phyloP scores from a whole-genome alignment of 2,329 filamentous ascomycete species.

The Orbilia ellipsospora region DNA sequence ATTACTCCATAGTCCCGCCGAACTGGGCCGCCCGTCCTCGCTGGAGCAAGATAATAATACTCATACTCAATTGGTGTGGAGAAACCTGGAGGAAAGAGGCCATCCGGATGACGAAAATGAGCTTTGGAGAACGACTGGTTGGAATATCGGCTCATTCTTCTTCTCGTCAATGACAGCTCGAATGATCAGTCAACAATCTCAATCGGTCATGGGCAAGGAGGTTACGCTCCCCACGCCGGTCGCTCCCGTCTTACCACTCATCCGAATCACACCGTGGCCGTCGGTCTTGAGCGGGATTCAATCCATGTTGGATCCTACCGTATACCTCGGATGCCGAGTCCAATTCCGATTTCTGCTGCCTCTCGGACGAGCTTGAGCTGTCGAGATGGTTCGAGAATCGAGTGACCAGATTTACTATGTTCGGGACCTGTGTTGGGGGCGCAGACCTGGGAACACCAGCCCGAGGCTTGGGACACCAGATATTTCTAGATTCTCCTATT shows the following conservation, averaged over 20 bases:
- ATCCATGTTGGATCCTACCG: constrained; percentile 35
- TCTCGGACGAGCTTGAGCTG: neutral
- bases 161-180: no score
- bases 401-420: neutral
- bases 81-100: constrained; percentile 3
- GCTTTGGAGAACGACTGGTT: no score
- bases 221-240: constrained; percentile 36
- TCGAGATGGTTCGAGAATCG: constrained; percentile 1
- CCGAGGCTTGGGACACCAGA: constrained; percentile 9
- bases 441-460: neutral
- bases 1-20: constrained; percentile 50
- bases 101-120: neutral
- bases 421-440: no score
- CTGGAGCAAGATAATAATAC: neutral
- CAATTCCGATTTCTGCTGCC: constrained; percentile 21
- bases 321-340: constrained; percentile 25
- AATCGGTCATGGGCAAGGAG: no score
- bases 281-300: neutral
- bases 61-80: neutral
- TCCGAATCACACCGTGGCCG: constrained; percentile 50
- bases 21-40: constrained; percentile 37
- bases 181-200: constrained; percentile 18
- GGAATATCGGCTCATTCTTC: no score
- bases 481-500: constrained; percentile 37
- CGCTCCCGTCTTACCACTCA: constrained; percentile 42